Base-by-base conservation (phyloP, 192 early-diverging fungal species). In the Thamnidium elegans region DNA sequence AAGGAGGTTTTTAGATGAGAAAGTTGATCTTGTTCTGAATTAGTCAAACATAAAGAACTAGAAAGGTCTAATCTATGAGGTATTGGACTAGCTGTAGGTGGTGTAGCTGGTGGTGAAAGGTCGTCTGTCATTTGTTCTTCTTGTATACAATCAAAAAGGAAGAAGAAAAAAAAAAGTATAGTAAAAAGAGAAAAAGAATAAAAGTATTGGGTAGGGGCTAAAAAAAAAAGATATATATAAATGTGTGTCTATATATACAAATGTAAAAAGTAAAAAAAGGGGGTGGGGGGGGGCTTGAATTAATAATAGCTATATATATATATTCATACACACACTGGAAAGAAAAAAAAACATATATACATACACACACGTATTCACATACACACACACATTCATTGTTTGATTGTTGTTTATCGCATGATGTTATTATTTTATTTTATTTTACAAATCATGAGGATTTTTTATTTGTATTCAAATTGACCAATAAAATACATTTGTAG, bases 31-130 rank as follows among this genome's bases (percentile, higher is more conserved):
- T 63, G 44, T 50, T 63, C 58, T 39, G 36, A 39, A 39, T 39
- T 39, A 10, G 7, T 39, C 5, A 39, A 39, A 10, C 26, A 26
- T 26, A 26, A 26, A 26, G 1, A 2, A 3, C 26, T 26, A 3
- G 26, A 26, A 26, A 26, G 26, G 26, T 34, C 36, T 50, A 44
- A 58, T 44, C 52, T 73, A 53, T 21, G 62, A 23, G 13, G 66
- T 54, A 26, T 53, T 59, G 23, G 69, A 39, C n/a, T 44, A 54
- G 14, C 55, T 53, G 43, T 55, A 45, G 71, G 62, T 50, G 71
- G 71, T 47, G 71, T 73, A 19, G 65, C 66, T 62, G 71, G 71
- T 55, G 71, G 71, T 26, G 71, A 73, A 17, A 73, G 26, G 45
- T 73, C 71, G 34, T 73, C 62, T 53, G 62, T 34, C 51, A 50